Conservation (phyloP, 169 alveolate genomes). For the Plasmodium malariae region DNA sequence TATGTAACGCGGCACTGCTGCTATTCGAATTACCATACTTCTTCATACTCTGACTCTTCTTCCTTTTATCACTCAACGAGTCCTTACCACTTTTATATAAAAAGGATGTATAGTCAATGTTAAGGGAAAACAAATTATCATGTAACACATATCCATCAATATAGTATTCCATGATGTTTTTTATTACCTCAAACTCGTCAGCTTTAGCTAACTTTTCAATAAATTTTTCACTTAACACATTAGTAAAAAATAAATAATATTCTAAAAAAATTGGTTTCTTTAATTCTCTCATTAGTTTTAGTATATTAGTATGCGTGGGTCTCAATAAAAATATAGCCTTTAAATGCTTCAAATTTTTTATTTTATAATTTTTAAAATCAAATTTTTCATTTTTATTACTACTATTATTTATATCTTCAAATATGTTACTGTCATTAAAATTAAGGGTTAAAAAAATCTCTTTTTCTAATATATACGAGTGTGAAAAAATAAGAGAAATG, state of each 20-base stretch:
- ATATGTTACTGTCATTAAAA: slow-evolving; percentile 88
- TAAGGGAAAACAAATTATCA: slow-evolving; percentile 90
- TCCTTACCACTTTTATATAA: slow-evolving; percentile 81
- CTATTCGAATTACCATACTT: not conserved
- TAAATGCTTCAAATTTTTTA: slow-evolving; percentile 91
- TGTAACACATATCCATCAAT: slow-evolving; percentile 91
- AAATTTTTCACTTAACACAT: slow-evolving; percentile 86
- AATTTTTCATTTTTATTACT: slow-evolving; percentile 37
- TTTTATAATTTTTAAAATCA: slow-evolving; percentile 69
- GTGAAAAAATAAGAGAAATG: slow-evolving; percentile 93
- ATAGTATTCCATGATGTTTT: slow-evolving; percentile 92
- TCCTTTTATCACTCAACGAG: slow-evolving; percentile 44
- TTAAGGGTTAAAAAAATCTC: slow-evolving; percentile 94
- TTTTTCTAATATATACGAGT: slow-evolving; percentile 91
- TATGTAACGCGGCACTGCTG: not conserved
- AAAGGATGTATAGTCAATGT: slow-evolving; percentile 88
- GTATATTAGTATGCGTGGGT: slow-evolving; percentile 91
- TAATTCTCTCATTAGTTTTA: slow-evolving; percentile 88
- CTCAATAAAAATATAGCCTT: slow-evolving; percentile 92
- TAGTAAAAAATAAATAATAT: slow-evolving; percentile 92
- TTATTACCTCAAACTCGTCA: slow-evolving; percentile 93
- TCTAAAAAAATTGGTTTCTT: slow-evolving; percentile 91
- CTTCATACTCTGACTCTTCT: slow-evolving; percentile 12
- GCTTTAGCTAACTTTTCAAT: slow-evolving; percentile 93
- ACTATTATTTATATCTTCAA: slow-evolving; percentile 34